These are phyloP conservation scores for Erysimum cheiri DNA, from an alignment of 441 rosid species.

Conservation along the genomic window DNA sequence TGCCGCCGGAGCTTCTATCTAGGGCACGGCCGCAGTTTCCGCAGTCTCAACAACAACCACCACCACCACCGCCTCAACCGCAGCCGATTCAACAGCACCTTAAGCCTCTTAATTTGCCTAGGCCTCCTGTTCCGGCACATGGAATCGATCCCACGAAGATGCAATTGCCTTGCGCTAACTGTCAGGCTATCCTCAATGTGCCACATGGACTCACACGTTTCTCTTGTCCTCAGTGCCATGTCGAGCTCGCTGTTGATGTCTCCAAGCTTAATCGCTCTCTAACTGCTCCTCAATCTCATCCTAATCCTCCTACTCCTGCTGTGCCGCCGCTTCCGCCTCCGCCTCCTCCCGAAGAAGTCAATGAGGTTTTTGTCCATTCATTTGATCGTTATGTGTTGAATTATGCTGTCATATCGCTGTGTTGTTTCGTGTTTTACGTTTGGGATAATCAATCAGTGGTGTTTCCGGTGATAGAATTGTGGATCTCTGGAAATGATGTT, in stretches of 20 bases:
- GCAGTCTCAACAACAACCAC: slow-evolving; percentile 30
- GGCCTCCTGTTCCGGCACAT: slow-evolving; percentile 75
- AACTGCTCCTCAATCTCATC: slow-evolving; percentile 48
- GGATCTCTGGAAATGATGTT: slow-evolving; percentile 15
- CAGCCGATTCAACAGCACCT: slow-evolving; percentile 42
- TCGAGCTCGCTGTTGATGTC: slow-evolving; percentile 85
- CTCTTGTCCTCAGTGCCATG: slow-evolving; percentile 88
- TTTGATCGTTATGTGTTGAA: background rate
- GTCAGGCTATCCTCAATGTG: slow-evolving; percentile 94
- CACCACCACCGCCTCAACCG: slow-evolving; percentile 30
- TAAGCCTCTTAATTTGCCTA: slow-evolving; percentile 40
- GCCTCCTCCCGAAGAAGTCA: slow-evolving; percentile 83
- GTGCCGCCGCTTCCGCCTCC: slow-evolving; percentile 48
- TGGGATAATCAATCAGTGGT: background rate
- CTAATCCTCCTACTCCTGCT: slow-evolving; percentile 41
- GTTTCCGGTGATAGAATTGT: background rate
- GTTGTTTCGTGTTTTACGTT: slow-evolving; percentile 7
- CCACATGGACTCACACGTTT: slow-evolving; percentile 90
- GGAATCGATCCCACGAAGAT: slow-evolving; percentile 99
- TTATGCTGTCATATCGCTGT: background rate
- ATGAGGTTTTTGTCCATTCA: slow-evolving; percentile 61
- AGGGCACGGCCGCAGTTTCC: slow-evolving; percentile 50
- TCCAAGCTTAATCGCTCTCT: slow-evolving; percentile 63
- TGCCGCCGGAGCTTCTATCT: slow-evolving; percentile 88
- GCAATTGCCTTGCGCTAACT: slow-evolving; percentile 94